Evolutionary conservation across 1,284 basidiomycete genomes (phyloP).

Genomic region (Malassezia slooffiae): DNA sequence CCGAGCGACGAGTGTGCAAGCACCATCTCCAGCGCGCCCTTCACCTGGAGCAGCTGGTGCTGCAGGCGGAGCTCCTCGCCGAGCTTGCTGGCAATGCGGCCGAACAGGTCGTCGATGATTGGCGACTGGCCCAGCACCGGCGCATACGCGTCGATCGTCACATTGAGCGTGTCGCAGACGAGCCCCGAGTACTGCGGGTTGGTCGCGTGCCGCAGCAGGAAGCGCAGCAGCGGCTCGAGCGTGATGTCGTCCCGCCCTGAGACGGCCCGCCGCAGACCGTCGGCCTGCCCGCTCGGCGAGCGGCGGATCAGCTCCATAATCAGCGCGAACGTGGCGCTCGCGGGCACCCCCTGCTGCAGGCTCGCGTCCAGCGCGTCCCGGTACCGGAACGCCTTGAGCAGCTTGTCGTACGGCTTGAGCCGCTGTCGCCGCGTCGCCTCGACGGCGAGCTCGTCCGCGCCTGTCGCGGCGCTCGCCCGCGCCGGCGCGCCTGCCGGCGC

Average conservation of each 20-base stretch:
- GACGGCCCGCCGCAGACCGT: conserved; percentile 75
- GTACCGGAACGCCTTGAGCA: conserved; percentile 88
- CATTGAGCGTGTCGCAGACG: conserved; percentile 67
- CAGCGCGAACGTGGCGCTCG: conserved; percentile 67
- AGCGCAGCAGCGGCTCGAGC: conserved; percentile 74
- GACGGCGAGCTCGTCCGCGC: conserved; percentile 49
- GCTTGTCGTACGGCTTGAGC: conserved; percentile 74
- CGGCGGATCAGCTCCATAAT: conserved; percentile 83
- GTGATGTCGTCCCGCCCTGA: conserved; percentile 85
- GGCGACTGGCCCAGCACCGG: conserved; percentile 85
- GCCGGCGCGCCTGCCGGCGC: neutral
- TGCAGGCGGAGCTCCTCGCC: conserved; percentile 80
- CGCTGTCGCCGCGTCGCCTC: conserved; percentile 61
- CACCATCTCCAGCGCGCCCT: conserved; percentile 87
- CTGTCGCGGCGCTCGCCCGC: conserved; percentile 15
- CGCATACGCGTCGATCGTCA: conserved; percentile 76
- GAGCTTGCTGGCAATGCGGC: conserved; percentile 71
- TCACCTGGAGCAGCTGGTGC: conserved; percentile 67
- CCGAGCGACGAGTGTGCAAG: conserved; percentile 48
- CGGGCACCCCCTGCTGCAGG: conserved; percentile 30
- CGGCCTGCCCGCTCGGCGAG: conserved; percentile 49
- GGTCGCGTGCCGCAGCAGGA: conserved; percentile 72
- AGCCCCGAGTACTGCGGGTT: conserved; percentile 84
- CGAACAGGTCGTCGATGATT: conserved; percentile 71
- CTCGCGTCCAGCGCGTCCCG: conserved; percentile 65